Evolutionary conservation across 345 rosid genomes (phyloP).

Genomic region (Leavenworthia alabamica): DNA sequence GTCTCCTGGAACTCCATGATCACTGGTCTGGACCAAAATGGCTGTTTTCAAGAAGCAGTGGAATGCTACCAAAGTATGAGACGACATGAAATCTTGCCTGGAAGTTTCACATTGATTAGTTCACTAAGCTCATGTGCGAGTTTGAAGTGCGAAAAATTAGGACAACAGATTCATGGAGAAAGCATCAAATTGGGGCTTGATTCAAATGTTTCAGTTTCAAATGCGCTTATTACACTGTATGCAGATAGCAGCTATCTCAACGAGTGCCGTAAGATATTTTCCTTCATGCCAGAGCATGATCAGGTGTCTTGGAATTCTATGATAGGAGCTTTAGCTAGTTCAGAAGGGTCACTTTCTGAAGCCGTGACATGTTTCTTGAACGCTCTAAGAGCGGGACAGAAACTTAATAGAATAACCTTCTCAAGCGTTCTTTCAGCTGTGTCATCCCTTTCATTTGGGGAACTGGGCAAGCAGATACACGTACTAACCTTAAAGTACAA

Average conservation of each 20-base stretch:
- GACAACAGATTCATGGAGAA: constrained; percentile 66
- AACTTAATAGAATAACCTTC: constrained; percentile 61
- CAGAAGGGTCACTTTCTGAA: constrained; percentile 43
- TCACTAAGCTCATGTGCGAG: constrained; percentile 83
- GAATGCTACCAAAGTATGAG: constrained; percentile 50
- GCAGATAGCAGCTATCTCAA: constrained; percentile 49
- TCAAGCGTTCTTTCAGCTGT: constrained; percentile 58
- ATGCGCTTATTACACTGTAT: constrained; percentile 70
- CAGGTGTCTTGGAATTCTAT: constrained; percentile 89
- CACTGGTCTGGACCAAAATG: constrained; percentile 81
- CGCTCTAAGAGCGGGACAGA: constrained; percentile 62
- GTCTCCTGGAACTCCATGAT: constrained; percentile 92
- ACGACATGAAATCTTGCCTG: constrained; percentile 45
- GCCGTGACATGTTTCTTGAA: constrained; percentile 47
- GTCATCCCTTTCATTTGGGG: constrained; percentile 46
- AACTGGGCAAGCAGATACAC: constrained; percentile 62
- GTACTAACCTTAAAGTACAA: constrained; percentile 48
- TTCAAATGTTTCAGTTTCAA: constrained; percentile 77
- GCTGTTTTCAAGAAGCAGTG: constrained; percentile 54
- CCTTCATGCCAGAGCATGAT: constrained; percentile 61
- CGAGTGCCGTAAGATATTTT: constrained; percentile 52
- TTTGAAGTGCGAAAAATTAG: constrained; percentile 52
- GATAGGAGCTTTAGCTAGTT: constrained; percentile 66
- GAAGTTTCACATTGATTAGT: constrained; percentile 65
- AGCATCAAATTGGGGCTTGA: constrained; percentile 67